Evolutionary conservation across 177 flowering plant species (phyloP), one percentile per base, ranked within the genome.

Genomic region (Vitis hybrid): DNA sequence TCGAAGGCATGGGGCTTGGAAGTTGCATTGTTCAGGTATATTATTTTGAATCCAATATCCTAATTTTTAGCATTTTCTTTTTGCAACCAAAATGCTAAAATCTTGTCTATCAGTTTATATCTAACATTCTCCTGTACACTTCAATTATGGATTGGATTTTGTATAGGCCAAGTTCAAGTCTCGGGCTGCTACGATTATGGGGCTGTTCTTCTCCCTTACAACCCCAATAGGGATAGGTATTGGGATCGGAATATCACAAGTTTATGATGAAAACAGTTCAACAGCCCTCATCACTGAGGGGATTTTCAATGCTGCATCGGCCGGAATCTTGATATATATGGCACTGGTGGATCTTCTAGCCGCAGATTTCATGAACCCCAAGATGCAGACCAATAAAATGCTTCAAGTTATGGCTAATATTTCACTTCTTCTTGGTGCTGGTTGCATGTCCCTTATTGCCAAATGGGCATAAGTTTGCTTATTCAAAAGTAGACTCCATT

Each of bases 1-100:
- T 77, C 19, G 77, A 77, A 18, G 80, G 80, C 59, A 73, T 77
- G 73, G 80, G 80, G 4, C 77, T 77, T 49, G 80, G 80, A 15
- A 72, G 80, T 1, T 77, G 80, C 67, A 74, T 75, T 13, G 2
- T 78, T 48, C 74, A 68, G 73, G 81, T 69, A 71, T 34, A 22
- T 22, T 22, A 22, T 22, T 22, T 22, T 22, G 0, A 22, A 22
- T 22, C 26, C 2, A 22, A 22, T 22, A 22, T 22, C 26, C 0
- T 22, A 22, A 22, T 22, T 22, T 22, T 22, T 22, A 22, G 26
- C 26, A 22, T 22, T 22, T 22, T 22, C 26, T 22, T 22, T 22
- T 22, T 22, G 26, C 26, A 22, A 22, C 26, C 26, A 22, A 2
- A 22, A 22, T 22, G 3, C 26, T 22, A 22, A 22, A 22, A 22